Conservation (phyloP, 148 eudicot species). For the Salicornia ramosissima region DNA sequence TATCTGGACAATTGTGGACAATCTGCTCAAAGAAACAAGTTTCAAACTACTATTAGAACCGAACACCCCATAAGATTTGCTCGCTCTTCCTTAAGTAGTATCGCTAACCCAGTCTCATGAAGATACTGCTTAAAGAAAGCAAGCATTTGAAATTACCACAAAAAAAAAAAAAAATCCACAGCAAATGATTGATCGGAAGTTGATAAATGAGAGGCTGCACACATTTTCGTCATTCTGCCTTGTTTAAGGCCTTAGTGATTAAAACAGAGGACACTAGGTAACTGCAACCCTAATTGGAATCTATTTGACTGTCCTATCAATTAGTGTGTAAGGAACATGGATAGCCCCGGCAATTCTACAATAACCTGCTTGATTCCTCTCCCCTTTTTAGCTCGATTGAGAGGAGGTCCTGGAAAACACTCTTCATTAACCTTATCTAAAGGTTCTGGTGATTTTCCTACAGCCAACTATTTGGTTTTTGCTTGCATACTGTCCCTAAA, state of each 20-base stretch:
- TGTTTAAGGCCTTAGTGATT: background rate
- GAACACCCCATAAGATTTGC: no score
- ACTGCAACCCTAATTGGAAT: background rate
- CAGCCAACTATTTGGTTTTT: no score
- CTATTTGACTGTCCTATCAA: background rate
- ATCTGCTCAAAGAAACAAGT: slow-evolving; percentile 46
- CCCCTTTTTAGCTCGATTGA: no score
- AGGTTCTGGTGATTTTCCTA: no score
- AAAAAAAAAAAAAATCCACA: background rate
- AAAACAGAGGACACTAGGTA: background rate
- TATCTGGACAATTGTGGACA: slow-evolving; percentile 71
- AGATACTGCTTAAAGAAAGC: background rate
- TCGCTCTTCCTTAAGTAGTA: no score
- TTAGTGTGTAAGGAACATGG: background rate
- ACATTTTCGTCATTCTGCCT: background rate
- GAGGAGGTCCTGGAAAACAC: no score
- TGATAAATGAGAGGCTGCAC: background rate
- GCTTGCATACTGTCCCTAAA: no score
- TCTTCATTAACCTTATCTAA: background rate
- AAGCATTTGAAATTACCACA: background rate
- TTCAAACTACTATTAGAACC: slow-evolving; percentile 11
- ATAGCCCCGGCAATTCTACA: background rate
- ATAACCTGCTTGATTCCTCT: background rate
- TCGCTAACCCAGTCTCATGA: background rate
- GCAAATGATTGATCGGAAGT: background rate